Conservation (phyloP, 306 rosid genomes). For the Chamaecrista fasciculata region DNA sequence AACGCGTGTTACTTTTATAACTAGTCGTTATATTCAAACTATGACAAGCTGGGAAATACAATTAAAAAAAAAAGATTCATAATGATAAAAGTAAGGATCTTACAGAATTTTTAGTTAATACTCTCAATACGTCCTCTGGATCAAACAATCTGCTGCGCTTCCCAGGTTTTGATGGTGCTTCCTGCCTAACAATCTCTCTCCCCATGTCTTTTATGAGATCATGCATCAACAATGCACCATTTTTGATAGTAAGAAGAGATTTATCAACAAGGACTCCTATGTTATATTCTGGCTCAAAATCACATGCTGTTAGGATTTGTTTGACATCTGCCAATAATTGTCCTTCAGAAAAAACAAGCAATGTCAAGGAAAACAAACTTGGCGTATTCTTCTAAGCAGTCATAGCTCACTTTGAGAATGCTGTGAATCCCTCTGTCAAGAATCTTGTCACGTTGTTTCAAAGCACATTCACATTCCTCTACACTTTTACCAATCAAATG, state of each 20-base stretch:
- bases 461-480: slow-evolving; percentile 8
- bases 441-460: neutral
- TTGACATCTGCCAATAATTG: neutral
- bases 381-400: neutral
- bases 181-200: slow-evolving; percentile 17
- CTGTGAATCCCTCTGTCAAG: neutral
- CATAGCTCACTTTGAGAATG: slow-evolving; percentile 18
- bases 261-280: neutral
- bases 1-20: too few relatives aligned
- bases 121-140: slow-evolving; percentile 5
- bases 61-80: neutral
- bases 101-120: slow-evolving; percentile 1
- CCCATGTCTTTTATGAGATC: slow-evolving; percentile 29
- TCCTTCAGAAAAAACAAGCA: neutral
- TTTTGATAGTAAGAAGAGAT: neutral
- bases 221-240: slow-evolving; percentile 16
- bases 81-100: neutral
- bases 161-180: neutral
- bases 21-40: too few relatives aligned
- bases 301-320: neutral
- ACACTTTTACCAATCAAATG: neutral
- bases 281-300: neutral
- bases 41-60: too few relatives aligned
- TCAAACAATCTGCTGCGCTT: slow-evolving; percentile 1
- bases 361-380: neutral